Evolutionary conservation across 148 eudicot genomes (phyloP), one percentile per base, ranked within the genome.

Genomic region (Fagopyrum tataricum): DNA sequence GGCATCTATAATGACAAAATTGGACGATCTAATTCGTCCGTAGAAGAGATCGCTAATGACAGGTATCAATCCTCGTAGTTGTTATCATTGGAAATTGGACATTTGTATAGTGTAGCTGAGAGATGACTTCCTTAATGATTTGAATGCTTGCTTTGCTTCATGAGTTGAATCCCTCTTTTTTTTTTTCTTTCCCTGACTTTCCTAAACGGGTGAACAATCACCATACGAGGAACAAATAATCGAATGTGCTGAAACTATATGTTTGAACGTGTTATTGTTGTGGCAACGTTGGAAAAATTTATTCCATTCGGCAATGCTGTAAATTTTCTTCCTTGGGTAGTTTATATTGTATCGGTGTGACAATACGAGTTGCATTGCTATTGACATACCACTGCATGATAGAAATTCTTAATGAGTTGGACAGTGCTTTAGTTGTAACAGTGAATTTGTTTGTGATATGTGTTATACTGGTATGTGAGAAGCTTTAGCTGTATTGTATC

Each of bases 11-110:
- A 79, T 74, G 89, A 83, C 40, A 86, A 77, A 41, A 75, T 77
- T 72, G 90, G 81, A 26, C 80, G 70, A 43, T 73, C 80, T 51
- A 80, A 77, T 78, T 80, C 86, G 43, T 74, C 80, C 56, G 21
- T 76, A 42, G 92, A 85, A 76, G 86, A 84, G 59, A 44, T 75
- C 76, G 72, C 85, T 21, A 79, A 79, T 81, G 89, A 90, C 37
- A 80, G 96, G 92, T 90, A 82, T 43, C 71, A 13, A 42, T 66
- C 47, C 47, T 59, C 9, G 48, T 11, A 40, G 70, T 66, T 18
- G 8, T 14, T 58, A 18, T 58, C 9, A 7, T 12, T 66, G 70
- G n/a, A 66, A 17, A 3, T 17, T 42, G n/a, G 20, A 17, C 14
- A 66, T 58, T 18, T 11, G 17, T 37, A 66, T 62, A 23, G 42